Evolutionary conservation across 768 basidiomycete species (phyloP), one percentile per base, ranked within the genome.

Genomic region (Pholiota microspora): DNA sequence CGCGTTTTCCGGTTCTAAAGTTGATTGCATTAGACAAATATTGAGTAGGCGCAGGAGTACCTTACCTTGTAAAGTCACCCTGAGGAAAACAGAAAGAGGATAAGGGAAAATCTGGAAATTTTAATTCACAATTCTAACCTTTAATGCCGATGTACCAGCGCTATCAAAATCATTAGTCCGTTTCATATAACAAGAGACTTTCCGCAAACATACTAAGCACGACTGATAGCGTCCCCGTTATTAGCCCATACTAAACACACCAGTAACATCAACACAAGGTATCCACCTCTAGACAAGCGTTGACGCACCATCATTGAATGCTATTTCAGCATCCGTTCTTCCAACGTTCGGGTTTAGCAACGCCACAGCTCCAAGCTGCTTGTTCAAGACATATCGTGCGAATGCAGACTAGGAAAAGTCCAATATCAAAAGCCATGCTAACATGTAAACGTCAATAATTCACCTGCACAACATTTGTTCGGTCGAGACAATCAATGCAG

Each of bases 61-160:
- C 44, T 49, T 60, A 90, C 91, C 91, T 83, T 6, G 92, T 94
- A 65, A 89, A 95, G 69, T 94, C 92, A 10, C 92, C 88, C 89
- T 93, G n/a, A n/a, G n/a, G n/a, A n/a, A n/a, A n/a, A n/a, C n/a
- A n/a, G n/a, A n/a, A n/a, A n/a, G n/a, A n/a, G n/a, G n/a, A n/a
- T n/a, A n/a, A n/a, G n/a, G n/a, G n/a, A n/a, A n/a, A n/a, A n/a
- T n/a, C n/a, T n/a, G n/a, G n/a, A n/a, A n/a, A 7, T 49, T 8
- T 29, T 7, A 44, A 27, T 21, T 29, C 16, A 25, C 48, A 29
- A 31, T 7, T 69, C 81, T 64, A 48, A 86, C 94, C 80, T 98
- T 99, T 38, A 98, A 74, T 3, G 97, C 97, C 24, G 93, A 96
- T 0, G 97, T 98, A 18, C 97, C 96, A 42, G 97, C 92, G 64